phyloP scores from a whole-genome alignment of 2,329 filamentous ascomycete species.

The Exutisphaerella laricina region DNA sequence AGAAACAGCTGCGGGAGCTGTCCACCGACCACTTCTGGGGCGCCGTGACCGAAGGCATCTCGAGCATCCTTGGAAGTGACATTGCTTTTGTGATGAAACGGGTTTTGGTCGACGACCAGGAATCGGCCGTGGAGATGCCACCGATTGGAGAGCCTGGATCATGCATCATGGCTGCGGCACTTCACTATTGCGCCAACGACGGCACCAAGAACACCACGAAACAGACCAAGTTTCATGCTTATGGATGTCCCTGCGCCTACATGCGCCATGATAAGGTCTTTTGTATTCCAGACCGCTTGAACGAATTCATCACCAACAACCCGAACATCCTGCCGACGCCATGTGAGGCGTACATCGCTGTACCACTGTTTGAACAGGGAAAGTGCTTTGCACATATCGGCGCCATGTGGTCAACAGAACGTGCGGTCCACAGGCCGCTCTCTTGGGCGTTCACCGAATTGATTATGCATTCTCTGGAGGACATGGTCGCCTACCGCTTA shows the following conservation, averaged over 20 bases:
- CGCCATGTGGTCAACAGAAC: slow-evolving; percentile 63
- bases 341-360: slow-evolving; percentile 61
- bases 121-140: slow-evolving; percentile 55
- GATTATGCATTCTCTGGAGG: slow-evolving; percentile 63
- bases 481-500: slow-evolving; percentile 56
- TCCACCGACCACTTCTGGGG: slow-evolving; percentile 59
- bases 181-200: slow-evolving; percentile 59
- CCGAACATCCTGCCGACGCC: slow-evolving; percentile 56
- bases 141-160: slow-evolving; percentile 56
- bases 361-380: slow-evolving; percentile 59
- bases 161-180: slow-evolving; percentile 59
- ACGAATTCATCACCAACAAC: slow-evolving; percentile 55
- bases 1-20: slow-evolving; percentile 49
- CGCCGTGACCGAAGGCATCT: slow-evolving; percentile 58
- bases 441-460: slow-evolving; percentile 64
- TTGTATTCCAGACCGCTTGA: slow-evolving; percentile 58
- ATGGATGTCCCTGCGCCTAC: slow-evolving; percentile 59
- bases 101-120: slow-evolving; percentile 54
- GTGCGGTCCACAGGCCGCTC: slow-evolving; percentile 50
- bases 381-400: slow-evolving; percentile 66
- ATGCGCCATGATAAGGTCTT: slow-evolving; percentile 70
- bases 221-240: slow-evolving; percentile 60
- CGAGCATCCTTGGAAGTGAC: slow-evolving; percentile 58
- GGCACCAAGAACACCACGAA: slow-evolving; percentile 49
- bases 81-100: slow-evolving; percentile 64